Conservation (phyloP, 257 asterid species). For the Solanum sejunctum region DNA sequence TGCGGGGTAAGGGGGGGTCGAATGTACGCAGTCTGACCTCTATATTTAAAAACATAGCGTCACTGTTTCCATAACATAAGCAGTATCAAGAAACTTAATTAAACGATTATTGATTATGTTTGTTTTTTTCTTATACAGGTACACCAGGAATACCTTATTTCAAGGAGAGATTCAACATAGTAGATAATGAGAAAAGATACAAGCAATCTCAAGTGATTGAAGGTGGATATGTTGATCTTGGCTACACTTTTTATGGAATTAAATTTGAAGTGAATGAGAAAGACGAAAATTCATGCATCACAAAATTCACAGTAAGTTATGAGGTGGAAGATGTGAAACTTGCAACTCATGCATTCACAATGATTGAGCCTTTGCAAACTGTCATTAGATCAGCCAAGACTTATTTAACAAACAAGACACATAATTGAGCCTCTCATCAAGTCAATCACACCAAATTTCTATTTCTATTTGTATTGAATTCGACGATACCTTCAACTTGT, state of each 20-base stretch:
- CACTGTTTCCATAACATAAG: no score
- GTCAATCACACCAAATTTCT: no score
- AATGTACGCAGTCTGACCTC: no score
- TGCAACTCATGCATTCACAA: not conserved
- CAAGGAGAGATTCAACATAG: not conserved
- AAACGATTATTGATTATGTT: not conserved
- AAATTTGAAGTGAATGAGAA: not conserved
- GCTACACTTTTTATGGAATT: not conserved
- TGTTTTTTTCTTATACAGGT: not conserved
- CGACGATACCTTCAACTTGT: not conserved
- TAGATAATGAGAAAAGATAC: not conserved
- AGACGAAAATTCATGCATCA: not conserved
- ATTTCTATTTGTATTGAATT: no score
- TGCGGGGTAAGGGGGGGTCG: no score
- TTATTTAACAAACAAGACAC: not conserved
- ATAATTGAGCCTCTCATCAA: not conserved
- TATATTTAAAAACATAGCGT: no score
- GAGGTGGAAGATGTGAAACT: not conserved
- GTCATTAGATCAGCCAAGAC: not conserved
- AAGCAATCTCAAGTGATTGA: not conserved
- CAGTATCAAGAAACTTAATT: not conserved
- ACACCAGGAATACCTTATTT: not conserved
- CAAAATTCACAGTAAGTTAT: not conserved
- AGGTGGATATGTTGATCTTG: not conserved
- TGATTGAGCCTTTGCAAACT: not conserved